phyloP scores from a whole-genome alignment of 2,329 filamentous ascomycete species.

The Penicillium vulpinum region DNA sequence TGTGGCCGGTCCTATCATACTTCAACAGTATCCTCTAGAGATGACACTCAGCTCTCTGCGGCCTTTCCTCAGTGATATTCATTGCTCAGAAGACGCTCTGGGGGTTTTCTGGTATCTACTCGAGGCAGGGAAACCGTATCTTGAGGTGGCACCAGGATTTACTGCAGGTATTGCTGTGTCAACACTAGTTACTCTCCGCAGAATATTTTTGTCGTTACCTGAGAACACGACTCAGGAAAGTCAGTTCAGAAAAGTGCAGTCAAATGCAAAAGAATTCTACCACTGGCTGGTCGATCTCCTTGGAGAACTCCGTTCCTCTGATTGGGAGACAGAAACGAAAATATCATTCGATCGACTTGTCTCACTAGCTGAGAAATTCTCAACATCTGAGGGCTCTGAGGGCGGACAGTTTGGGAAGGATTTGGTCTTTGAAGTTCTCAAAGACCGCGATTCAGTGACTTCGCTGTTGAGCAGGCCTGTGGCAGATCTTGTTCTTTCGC shows the following conservation, averaged over 20 bases:
- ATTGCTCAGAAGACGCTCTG: slow-evolving; percentile 87
- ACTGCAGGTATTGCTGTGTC: slow-evolving; percentile 78
- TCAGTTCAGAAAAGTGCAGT: slow-evolving; percentile 75
- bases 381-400: slow-evolving; percentile 67
- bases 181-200: slow-evolving; percentile 72
- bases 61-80: slow-evolving; percentile 74
- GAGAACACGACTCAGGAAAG: slow-evolving; percentile 81
- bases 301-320: slow-evolving; percentile 58
- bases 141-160: slow-evolving; percentile 69
- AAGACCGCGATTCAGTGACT: slow-evolving; percentile 64
- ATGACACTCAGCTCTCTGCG: slow-evolving; percentile 82
- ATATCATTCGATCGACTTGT: slow-evolving; percentile 67
- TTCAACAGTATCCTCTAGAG: slow-evolving; percentile 79
- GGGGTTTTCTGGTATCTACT: slow-evolving; percentile 85
- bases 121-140: slow-evolving; percentile 63
- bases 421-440: slow-evolving; percentile 75
- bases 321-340: slow-evolving; percentile 51
- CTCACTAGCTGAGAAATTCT: slow-evolving; percentile 66
- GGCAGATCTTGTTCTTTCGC: slow-evolving; percentile 46
- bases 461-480: slow-evolving; percentile 71
- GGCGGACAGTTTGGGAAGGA: slow-evolving; percentile 73
- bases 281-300: slow-evolving; percentile 75
- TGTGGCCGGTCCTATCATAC: slow-evolving; percentile 71
- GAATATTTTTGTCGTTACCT: slow-evolving; percentile 72
- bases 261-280: slow-evolving; percentile 73